Percentiles rank a stretch among this genome's conserved stretches.
Evolutionary conservation across 805 yeast species (phyloP).

Genomic region (Danielia reshetovae): DNA sequence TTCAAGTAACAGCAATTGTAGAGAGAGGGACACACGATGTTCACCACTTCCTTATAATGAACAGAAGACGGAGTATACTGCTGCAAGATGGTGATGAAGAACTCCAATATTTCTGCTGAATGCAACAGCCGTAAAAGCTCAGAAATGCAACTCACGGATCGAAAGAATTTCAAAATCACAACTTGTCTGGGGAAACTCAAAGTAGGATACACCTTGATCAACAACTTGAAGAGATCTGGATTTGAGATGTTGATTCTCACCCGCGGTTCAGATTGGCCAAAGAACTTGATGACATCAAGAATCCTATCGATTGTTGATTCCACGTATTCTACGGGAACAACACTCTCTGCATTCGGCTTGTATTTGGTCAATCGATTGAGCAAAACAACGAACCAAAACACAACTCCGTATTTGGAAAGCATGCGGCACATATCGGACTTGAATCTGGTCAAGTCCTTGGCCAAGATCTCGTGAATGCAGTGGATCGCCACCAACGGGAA

Average conservation of each 20-base stretch:
- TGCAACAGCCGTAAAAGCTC: conserved; percentile 29
- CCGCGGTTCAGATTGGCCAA: conserved; percentile 45
- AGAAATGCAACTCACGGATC: conserved; percentile 36
- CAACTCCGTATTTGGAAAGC: conserved; percentile 38
- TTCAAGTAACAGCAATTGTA: conserved; percentile 52
- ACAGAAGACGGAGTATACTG: conserved; percentile 23
- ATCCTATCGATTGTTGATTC: conserved; percentile 25
- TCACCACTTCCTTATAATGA: conserved; percentile 38
- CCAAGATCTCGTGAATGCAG: conserved; percentile 31
- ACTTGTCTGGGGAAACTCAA: conserved; percentile 31
- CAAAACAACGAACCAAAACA: conserved; percentile 41
- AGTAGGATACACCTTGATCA: conserved; percentile 37
- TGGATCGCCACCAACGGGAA: conserved; percentile 37
- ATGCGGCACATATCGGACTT: conserved; percentile 42
- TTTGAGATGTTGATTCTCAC: conserved; percentile 38
- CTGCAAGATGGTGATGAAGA: conserved; percentile 32
- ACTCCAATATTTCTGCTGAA: conserved; percentile 41
- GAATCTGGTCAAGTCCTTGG: conserved; percentile 33
- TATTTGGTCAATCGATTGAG: conserved; percentile 28
- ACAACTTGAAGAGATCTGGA: conserved; percentile 36
- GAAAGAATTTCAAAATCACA: conserved; percentile 42
- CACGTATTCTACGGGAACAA: conserved; percentile 3
- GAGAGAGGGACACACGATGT: conserved; percentile 44
- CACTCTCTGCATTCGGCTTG: conserved; percentile 1
- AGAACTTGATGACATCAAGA: conserved; percentile 35